Percentiles rank a stretch among this genome's conserved stretches.
phyloP scores from a whole-genome alignment of 2,329 filamentous ascomycete genomes.

The Diaporthe velutina region DNA sequence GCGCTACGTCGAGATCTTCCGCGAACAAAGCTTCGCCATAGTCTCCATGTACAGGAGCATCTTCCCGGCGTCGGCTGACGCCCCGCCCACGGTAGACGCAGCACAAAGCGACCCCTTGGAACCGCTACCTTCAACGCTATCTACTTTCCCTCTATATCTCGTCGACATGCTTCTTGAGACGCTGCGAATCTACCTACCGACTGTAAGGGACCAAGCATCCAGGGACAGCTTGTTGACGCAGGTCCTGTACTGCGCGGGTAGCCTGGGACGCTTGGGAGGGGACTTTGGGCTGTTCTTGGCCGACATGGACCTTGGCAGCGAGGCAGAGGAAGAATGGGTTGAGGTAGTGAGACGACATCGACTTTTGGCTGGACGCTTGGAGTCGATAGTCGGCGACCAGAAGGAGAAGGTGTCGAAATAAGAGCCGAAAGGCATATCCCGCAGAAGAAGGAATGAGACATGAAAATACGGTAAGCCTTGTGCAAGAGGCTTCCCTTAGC shows the following conservation, averaged over 20 bases:
- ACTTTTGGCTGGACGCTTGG: slow-evolving; percentile 82
- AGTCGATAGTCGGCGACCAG: slow-evolving; percentile 73
- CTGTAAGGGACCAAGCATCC: slow-evolving; percentile 82
- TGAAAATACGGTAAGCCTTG: background rate
- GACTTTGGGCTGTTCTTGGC: slow-evolving; percentile 94
- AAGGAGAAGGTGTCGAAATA: slow-evolving; percentile 47
- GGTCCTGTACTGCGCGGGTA: slow-evolving; percentile 92
- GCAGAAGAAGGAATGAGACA: background rate
- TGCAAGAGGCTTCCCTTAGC: background rate
- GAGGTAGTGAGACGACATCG: slow-evolving; percentile 91
- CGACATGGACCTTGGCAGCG: slow-evolving; percentile 60
- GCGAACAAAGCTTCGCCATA: slow-evolving; percentile 96
- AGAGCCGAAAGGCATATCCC: background rate
- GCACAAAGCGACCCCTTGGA: slow-evolving; percentile 57
- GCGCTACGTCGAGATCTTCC: slow-evolving; percentile 95
- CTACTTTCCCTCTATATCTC: slow-evolving; percentile 87
- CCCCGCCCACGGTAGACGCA: slow-evolving; percentile 28
- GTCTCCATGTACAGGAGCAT: slow-evolving; percentile 95
- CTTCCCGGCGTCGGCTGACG: slow-evolving; percentile 70
- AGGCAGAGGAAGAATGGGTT: slow-evolving; percentile 80
- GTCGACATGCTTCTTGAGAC: slow-evolving; percentile 85
- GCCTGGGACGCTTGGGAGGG: slow-evolving; percentile 87
- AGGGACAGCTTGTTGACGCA: slow-evolving; percentile 92
- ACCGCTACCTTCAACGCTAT: slow-evolving; percentile 79
- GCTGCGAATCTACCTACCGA: slow-evolving; percentile 81